Evolutionary conservation across 441 rosid species (phyloP).

Genomic region (Erodium chrysanthum): DNA sequence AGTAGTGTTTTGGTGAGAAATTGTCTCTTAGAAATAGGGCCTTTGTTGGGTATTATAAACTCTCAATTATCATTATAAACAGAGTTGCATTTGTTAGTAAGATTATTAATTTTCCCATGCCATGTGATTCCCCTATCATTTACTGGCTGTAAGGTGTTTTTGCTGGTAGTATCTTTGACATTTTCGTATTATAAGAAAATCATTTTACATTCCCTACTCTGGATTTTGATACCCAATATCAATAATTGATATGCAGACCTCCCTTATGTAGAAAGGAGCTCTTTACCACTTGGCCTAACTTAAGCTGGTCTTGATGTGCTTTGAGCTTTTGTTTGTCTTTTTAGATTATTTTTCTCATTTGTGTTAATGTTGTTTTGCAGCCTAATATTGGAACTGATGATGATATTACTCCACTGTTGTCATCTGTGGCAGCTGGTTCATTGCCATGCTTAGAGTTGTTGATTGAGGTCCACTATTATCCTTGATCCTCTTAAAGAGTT

Average conservation of each 20-base stretch:
- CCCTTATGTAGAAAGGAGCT: too few relatives aligned
- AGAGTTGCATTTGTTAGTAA: too few relatives aligned
- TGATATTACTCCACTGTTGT: conserved; percentile 63
- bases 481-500: conserved; percentile 8
- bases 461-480: conserved; percentile 49
- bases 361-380: conserved; percentile 33
- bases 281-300: too few relatives aligned
- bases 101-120: too few relatives aligned
- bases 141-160: too few relatives aligned
- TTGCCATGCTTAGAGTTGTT: conserved; percentile 57
- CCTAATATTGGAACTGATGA: conserved; percentile 84
- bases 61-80: too few relatives aligned
- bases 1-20: too few relatives aligned
- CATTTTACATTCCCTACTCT: neutral
- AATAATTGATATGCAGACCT: neutral
- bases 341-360: neutral
- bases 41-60: too few relatives aligned
- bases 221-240: neutral
- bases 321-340: neutral
- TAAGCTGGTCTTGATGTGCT: too few relatives aligned
- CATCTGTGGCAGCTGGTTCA: conserved; percentile 88
- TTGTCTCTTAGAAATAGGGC: too few relatives aligned
- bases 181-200: neutral
- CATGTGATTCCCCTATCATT: too few relatives aligned
- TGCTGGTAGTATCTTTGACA: neutral